phyloP scores from a whole-genome alignment of 1,139 yeast species.

The Magnusiomyces sp. region DNA sequence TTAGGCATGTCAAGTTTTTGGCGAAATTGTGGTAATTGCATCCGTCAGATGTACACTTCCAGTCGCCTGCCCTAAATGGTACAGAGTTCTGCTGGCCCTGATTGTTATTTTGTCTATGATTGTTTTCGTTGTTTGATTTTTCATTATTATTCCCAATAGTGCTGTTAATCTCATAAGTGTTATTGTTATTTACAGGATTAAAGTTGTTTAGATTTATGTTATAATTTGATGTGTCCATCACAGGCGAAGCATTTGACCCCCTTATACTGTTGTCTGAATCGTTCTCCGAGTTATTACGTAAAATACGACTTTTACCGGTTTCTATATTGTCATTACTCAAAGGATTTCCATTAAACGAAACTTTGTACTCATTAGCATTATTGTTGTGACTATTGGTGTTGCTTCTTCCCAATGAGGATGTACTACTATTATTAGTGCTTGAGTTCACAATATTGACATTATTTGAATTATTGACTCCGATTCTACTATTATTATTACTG shows the following conservation, averaged over 20 bases:
- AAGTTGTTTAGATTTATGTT: no score
- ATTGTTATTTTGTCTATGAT: slow-evolving; percentile 6
- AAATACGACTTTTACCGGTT: not conserved
- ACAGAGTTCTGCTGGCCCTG: slow-evolving; percentile 37
- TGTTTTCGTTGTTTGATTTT: slow-evolving; percentile 4
- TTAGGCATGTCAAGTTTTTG: slow-evolving; percentile 74
- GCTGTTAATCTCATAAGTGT: slow-evolving; percentile 1
- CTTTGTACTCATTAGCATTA: not conserved
- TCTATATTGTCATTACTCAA: not conserved
- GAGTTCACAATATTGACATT: not conserved
- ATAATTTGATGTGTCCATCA: no score
- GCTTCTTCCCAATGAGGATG: not conserved
- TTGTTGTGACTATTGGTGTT: not conserved
- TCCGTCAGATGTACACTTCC: slow-evolving; percentile 76
- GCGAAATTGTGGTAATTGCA: slow-evolving; percentile 93
- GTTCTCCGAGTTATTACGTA: slow-evolving; percentile 2
- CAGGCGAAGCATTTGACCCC: no score
- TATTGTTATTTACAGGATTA: not conserved
- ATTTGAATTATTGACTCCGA: not conserved
- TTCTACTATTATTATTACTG: not conserved
- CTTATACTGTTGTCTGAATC: not conserved
- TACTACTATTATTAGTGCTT: not conserved
- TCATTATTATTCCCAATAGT: slow-evolving; percentile 5
- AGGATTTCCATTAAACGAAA: not conserved
- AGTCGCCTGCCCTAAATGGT: slow-evolving; percentile 94